phyloP scores from a whole-genome alignment of 2,329 filamentous ascomycete species.

The Nigrospora sphaerica region DNA sequence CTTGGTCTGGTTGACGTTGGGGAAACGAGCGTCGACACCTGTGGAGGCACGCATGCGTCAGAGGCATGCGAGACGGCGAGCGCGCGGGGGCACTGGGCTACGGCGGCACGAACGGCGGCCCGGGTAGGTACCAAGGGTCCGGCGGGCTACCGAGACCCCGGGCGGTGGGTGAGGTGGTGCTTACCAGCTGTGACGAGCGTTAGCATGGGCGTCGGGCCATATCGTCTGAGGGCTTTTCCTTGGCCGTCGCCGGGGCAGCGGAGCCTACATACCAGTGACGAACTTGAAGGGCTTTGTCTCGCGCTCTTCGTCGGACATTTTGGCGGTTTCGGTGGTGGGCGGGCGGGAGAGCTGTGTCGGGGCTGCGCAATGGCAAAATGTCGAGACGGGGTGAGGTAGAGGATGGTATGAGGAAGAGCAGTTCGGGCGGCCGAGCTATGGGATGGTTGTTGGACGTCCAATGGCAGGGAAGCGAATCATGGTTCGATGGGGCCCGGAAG shows the following conservation, averaged over 20 bases:
- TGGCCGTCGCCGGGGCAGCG: neutral
- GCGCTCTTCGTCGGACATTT: slow-evolving; percentile 86
- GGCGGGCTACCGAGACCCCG: neutral
- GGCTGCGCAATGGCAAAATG: slow-evolving; percentile 21
- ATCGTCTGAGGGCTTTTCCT: slow-evolving; percentile 28
- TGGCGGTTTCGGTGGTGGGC: slow-evolving; percentile 40
- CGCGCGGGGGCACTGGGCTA: too few species aligned
- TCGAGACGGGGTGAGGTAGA: too few species aligned
- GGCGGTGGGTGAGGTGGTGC: neutral
- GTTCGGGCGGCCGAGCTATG: too few species aligned
- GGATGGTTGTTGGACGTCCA: too few species aligned
- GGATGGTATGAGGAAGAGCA: too few species aligned
- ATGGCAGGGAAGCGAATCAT: too few species aligned
- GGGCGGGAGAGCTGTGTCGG: slow-evolving; percentile 18
- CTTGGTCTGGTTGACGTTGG: slow-evolving; percentile 97
- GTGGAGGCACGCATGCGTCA: slow-evolving; percentile 6
- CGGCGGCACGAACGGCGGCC: too few species aligned
- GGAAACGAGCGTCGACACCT: slow-evolving; percentile 99
- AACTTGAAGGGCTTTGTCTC: slow-evolving; percentile 99
- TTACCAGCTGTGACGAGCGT: slow-evolving; percentile 5
- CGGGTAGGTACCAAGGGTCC: too few species aligned
- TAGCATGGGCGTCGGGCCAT: slow-evolving; percentile 26
- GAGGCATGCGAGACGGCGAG: too few species aligned
- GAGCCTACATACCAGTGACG: slow-evolving; percentile 75
- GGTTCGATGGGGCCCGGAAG: too few species aligned